phyloP scores from a whole-genome alignment of 73 alveolate species.

The Paramecium sonneborni region DNA sequence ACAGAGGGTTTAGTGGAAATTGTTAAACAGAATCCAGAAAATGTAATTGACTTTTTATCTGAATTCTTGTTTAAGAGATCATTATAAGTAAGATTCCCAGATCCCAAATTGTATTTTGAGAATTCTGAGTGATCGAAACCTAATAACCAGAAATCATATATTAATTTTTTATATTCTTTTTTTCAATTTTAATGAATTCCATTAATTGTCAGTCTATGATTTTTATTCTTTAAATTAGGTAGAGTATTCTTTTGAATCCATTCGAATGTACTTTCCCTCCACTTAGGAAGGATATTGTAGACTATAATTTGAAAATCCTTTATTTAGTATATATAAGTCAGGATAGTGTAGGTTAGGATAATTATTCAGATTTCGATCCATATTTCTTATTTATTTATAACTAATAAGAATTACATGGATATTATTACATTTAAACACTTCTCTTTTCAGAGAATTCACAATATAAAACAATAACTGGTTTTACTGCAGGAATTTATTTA shows the following conservation, averaged over 20 bases:
- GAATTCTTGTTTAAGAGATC: slow-evolving; percentile 52
- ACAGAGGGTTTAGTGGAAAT: slow-evolving; percentile 50
- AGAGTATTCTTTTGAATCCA: background rate
- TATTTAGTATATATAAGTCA: background rate
- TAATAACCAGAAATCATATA: background rate
- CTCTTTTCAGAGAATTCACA: slow-evolving; percentile 1
- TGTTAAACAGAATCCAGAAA: background rate
- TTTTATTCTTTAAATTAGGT: background rate
- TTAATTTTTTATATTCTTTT: background rate
- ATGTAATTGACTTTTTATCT: slow-evolving; percentile 18
- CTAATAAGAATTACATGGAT: background rate
- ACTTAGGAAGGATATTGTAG: background rate
- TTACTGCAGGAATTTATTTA: background rate
- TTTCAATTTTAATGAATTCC: background rate
- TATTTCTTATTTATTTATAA: background rate
- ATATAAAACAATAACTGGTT: background rate
- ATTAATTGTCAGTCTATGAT: background rate
- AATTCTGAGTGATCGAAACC: slow-evolving; percentile 20
- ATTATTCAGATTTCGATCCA: background rate
- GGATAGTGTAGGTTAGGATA: background rate
- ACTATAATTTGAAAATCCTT: background rate
- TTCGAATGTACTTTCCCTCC: background rate
- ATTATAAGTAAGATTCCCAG: slow-evolving; percentile 39
- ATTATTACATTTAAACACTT: background rate
- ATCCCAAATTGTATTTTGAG: slow-evolving; percentile 35